phyloP scores from a whole-genome alignment of 495 filamentous ascomycete genomes.

The Lophiotrema nucula region DNA sequence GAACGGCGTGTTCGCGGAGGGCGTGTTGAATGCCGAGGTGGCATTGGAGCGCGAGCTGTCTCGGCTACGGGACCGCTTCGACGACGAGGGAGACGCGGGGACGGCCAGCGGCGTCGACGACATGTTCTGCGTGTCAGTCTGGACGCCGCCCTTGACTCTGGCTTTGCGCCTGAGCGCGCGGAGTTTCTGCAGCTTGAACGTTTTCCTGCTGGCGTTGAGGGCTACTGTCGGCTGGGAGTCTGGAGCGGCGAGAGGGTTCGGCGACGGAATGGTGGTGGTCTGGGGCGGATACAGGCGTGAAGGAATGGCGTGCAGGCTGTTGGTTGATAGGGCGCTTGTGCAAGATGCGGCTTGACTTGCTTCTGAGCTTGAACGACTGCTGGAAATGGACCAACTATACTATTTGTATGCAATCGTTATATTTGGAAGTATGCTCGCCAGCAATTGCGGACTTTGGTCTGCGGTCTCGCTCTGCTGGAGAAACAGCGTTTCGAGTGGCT shows the following conservation, averaged over 20 bases:
- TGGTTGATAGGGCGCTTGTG: slow-evolving; percentile 1
- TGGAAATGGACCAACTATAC: not conserved
- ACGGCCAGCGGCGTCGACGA: slow-evolving; percentile 28
- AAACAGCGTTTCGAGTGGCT: too few relatives aligned
- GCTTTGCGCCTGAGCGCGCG: slow-evolving; percentile 37
- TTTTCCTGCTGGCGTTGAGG: not conserved
- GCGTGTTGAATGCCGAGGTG: slow-evolving; percentile 20
- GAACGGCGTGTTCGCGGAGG: slow-evolving; percentile 18
- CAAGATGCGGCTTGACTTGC: too few relatives aligned
- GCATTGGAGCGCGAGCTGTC: slow-evolving; percentile 28
- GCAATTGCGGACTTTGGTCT: too few relatives aligned
- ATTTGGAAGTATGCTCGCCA: too few relatives aligned
- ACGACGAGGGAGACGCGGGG: slow-evolving; percentile 31
- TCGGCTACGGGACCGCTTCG: slow-evolving; percentile 35
- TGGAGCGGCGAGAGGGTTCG: slow-evolving; percentile 8
- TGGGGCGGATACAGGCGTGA: not conserved
- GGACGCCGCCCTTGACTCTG: slow-evolving; percentile 23
- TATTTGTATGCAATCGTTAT: too few relatives aligned
- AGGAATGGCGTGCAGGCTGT: slow-evolving; percentile 13
- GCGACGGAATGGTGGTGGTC: slow-evolving; percentile 21
- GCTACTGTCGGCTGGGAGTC: not conserved
- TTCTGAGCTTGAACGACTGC: not conserved
- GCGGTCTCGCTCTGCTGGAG: too few relatives aligned
- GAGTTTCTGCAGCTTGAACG: slow-evolving; percentile 36
- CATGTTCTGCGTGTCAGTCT: slow-evolving; percentile 19